Percentiles rank a stretch among this genome's conserved stretches.
Conservation (phyloP, 176 grass and related monocot species). For the Pontederia crassipes region DNA sequence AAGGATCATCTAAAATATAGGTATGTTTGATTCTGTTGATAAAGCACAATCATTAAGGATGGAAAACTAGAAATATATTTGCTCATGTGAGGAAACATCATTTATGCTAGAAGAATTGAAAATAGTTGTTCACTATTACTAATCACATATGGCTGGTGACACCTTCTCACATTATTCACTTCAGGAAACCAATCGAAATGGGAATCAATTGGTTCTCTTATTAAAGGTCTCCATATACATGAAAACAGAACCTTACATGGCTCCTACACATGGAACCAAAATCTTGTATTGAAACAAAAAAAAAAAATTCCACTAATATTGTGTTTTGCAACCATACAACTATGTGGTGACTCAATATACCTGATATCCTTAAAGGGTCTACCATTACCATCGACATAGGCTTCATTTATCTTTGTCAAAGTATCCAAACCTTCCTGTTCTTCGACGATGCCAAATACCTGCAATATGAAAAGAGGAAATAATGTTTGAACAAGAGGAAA, state of each 20-base stretch:
- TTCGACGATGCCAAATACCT: slow-evolving; percentile 84
- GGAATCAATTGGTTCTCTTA: too few species aligned
- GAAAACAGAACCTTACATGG: too few species aligned
- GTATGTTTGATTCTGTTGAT: slow-evolving; percentile 90
- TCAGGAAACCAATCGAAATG: too few species aligned
- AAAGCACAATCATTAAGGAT: background rate
- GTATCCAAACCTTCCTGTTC: slow-evolving; percentile 78
- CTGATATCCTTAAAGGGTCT: slow-evolving; percentile 96
- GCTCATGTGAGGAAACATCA: too few species aligned
- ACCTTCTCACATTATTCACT: too few species aligned
- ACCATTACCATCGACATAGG: slow-evolving; percentile 77
- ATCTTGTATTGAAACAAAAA: too few species aligned
- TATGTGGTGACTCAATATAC: slow-evolving; percentile 14
- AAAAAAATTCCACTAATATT: background rate
- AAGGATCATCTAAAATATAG: slow-evolving; percentile 94
- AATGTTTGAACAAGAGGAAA: slow-evolving; percentile 1
- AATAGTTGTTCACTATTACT: too few species aligned
- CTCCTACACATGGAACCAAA: too few species aligned
- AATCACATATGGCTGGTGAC: too few species aligned
- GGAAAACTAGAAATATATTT: too few species aligned
- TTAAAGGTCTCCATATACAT: too few species aligned
- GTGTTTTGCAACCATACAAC: background rate
- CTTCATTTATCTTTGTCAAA: slow-evolving; percentile 88
- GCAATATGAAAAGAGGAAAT: slow-evolving; percentile 12
- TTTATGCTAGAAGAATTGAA: too few species aligned